Evolutionary conservation across 2,329 filamentous ascomycete genomes (phyloP).

Genomic region (Ophiostoma sp.): DNA sequence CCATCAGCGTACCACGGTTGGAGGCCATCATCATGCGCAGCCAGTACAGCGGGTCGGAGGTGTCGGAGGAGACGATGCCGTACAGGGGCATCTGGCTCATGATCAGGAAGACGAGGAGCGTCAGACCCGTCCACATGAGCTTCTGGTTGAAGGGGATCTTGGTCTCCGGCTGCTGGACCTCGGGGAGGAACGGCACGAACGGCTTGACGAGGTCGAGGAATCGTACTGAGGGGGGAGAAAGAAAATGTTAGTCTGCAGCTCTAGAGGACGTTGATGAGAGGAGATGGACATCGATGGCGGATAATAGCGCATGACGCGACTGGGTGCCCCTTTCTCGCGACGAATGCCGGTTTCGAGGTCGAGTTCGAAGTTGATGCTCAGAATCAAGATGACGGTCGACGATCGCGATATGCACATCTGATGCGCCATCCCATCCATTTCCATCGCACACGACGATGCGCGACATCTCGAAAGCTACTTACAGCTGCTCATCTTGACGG

Average conservation of each 20-base stretch:
- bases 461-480: slow-evolving; percentile 32
- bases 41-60: slow-evolving; percentile 98
- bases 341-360: not conserved
- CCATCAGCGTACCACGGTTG: slow-evolving; percentile 96
- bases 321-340: not conserved
- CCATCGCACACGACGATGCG: not conserved
- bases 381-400: not conserved
- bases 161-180: slow-evolving; percentile 97
- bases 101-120: slow-evolving; percentile 97
- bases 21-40: slow-evolving; percentile 99
- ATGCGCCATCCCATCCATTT: not conserved
- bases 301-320: slow-evolving; percentile 9
- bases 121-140: slow-evolving; percentile 92
- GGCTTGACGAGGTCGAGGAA: slow-evolving; percentile 99
- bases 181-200: slow-evolving; percentile 98
- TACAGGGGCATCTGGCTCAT: slow-evolving; percentile 99
- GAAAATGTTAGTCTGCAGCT: not conserved
- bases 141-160: slow-evolving; percentile 99
- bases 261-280: not conserved
- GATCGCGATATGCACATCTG: not conserved
- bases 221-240: slow-evolving; percentile 65
- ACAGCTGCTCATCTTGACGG: slow-evolving; percentile 42
- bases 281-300: not conserved
- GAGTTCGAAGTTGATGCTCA: not conserved
- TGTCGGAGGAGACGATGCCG: slow-evolving; percentile 98